Evolutionary conservation across 257 asterid genomes (phyloP).

Genomic region (Paulownia fortunei): DNA sequence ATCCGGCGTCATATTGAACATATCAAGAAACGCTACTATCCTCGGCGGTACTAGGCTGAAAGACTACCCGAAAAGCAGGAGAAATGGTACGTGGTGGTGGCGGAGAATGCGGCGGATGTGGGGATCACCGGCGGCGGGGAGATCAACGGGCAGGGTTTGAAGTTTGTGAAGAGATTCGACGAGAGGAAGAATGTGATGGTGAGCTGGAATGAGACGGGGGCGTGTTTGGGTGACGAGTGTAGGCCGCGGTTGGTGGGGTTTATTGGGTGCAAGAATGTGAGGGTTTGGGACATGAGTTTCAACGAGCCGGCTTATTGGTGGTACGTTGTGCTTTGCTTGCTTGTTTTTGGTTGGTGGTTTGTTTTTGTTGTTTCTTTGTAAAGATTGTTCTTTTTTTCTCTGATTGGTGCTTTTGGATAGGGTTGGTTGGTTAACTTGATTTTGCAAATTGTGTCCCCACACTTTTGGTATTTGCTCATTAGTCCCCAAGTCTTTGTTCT

Average conservation of each 20-base stretch:
- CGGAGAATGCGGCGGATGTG: conserved; percentile 69
- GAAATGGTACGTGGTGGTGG: conserved; percentile 86
- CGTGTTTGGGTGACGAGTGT: conserved; percentile 91
- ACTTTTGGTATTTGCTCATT: background rate
- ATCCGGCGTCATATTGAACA: conserved; percentile 68
- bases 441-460: background rate
- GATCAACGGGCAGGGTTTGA: conserved; percentile 91
- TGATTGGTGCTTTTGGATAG: background rate
- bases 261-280: conserved; percentile 62
- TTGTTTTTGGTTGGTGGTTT: too few relatives aligned
- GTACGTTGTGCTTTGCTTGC: conserved; percentile 41
- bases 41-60: conserved; percentile 69
- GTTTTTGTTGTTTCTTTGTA: background rate
- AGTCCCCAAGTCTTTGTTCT: background rate
- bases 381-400: background rate
- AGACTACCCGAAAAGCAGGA: conserved; percentile 67
- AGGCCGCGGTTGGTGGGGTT: conserved; percentile 91
- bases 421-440: background rate
- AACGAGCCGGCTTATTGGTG: conserved; percentile 91
- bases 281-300: conserved; percentile 59
- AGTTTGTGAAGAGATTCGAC: conserved; percentile 72
- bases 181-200: conserved; percentile 96
- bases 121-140: conserved; percentile 97
- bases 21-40: conserved; percentile 57
- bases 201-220: conserved; percentile 86